A percentile compares a stretch with the other conserved stretches of the same genome.
Conservation (phyloP, 2,329 filamentous ascomycete species). For the Ophiocordyceps camponoti-saundersi region DNA sequence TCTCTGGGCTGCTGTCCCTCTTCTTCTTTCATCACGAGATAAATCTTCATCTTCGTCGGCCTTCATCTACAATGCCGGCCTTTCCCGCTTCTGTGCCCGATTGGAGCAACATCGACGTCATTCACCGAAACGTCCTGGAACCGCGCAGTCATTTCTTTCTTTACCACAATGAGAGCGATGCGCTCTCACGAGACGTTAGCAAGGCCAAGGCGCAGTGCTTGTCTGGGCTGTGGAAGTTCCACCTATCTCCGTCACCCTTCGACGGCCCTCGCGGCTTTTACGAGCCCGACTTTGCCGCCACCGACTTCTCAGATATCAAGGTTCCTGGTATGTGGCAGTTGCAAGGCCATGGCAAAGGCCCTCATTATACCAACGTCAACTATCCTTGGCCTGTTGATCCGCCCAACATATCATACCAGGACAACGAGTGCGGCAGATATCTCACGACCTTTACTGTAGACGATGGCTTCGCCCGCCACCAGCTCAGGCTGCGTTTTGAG, state of each 20-base stretch:
- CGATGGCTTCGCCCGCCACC: slow-evolving; percentile 25
- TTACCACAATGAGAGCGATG: slow-evolving; percentile 29
- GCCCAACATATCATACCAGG: slow-evolving; percentile 44
- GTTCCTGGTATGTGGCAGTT: slow-evolving; percentile 60
- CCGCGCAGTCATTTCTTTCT: slow-evolving; percentile 39
- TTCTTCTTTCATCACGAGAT: not conserved
- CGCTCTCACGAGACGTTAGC: slow-evolving; percentile 22
- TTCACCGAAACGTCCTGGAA: slow-evolving; percentile 42
- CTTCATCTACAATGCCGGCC: not conserved
- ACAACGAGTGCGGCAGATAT: slow-evolving; percentile 50
- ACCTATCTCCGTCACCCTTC: slow-evolving; percentile 27
- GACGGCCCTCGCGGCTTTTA: slow-evolving; percentile 25
- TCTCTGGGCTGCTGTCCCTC: not conserved
- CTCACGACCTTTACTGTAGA: slow-evolving; percentile 37
- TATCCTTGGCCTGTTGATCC: slow-evolving; percentile 53
- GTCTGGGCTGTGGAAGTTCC: slow-evolving; percentile 38
- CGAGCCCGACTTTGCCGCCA: slow-evolving; percentile 16
- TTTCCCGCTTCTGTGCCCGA: slow-evolving; percentile 21
- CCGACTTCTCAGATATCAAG: slow-evolving; percentile 22
- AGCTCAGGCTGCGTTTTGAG: slow-evolving; percentile 54
- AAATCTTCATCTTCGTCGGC: not conserved
- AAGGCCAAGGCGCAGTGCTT: slow-evolving; percentile 24
- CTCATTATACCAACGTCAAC: slow-evolving; percentile 53
- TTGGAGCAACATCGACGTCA: slow-evolving; percentile 42
- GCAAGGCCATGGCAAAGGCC: slow-evolving; percentile 44